Evolutionary conservation across 2,329 filamentous ascomycete genomes (phyloP), one percentile per base, ranked within the genome.

Genomic region (Ophiocordyceps camponoti-saundersi): DNA sequence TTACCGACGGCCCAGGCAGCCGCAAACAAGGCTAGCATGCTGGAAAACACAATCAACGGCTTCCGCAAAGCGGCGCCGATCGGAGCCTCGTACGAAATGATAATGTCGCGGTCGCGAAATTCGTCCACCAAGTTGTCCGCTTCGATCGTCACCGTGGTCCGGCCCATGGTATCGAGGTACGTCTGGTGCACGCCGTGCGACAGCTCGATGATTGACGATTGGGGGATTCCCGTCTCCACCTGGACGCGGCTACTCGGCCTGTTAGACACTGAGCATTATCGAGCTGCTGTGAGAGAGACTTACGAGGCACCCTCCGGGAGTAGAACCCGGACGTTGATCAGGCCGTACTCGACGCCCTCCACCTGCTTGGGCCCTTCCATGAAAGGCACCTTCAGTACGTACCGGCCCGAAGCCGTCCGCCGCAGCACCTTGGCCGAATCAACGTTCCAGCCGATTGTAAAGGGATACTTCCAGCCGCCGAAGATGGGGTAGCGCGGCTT

Each of bases 401-500:
- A 94, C n/a, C 78, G 75, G 49, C 86, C 79, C 23, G 73, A 73
- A 43, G 71, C 67, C 41, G 75, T 71, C 55, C 71, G 77, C 56
- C 86, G 80, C 53, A 98, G 62, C 61, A 85, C 92, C 48, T 76
- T 77, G 57, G 79, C 79, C 26, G 93, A 72, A 53, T 94, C 79
- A 46, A 85, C 81, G 67, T 96, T 93, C 92, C 92, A 98, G 54
- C 92, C 92, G 48, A 96, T 80, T 49, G 84, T 86, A 71, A 96
- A 98, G 53, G 85, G 92, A 66, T 95, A 96, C 65, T 94, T 95
- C 92, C 92, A 98, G 50, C 86, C 88, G 50, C 92, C 92, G 57
- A 95, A 98, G 22, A 98, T 64, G n/a, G 92, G 92, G 64, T 94
- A 98, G 46, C 92, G 79, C 20, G 92, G 92, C 71, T 89, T 92